phyloP scores from a whole-genome alignment of 768 basidiomycete genomes.

The Agaricus subrufescens region DNA sequence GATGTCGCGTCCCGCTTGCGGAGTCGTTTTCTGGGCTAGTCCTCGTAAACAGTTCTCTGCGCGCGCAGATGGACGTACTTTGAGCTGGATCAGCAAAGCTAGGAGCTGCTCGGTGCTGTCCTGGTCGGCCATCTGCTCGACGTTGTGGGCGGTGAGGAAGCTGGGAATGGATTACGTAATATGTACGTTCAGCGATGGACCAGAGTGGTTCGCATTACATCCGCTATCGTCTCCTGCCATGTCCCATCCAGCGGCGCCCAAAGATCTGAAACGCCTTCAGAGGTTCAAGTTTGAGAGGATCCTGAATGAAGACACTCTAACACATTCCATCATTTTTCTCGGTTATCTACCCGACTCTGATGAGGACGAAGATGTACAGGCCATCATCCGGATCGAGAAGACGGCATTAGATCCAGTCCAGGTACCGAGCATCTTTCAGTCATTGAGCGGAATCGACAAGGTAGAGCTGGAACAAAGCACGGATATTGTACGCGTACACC shows the following conservation, averaged over 20 bases:
- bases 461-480: constrained; percentile 51
- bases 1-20: constrained; percentile 62
- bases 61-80: constrained; percentile 32
- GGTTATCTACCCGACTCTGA: constrained; percentile 49
- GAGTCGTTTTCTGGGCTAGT: constrained; percentile 60
- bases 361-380: constrained; percentile 26
- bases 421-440: constrained; percentile 31
- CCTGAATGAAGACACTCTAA: constrained; percentile 59
- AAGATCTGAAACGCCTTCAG: constrained; percentile 31
- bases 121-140: constrained; percentile 7
- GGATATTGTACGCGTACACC: constrained; percentile 52
- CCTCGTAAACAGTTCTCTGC: not conserved
- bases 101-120: constrained; percentile 55
- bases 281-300: constrained; percentile 51
- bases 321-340: constrained; percentile 60
- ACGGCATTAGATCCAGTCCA: constrained; percentile 52
- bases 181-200: too few relatives aligned
- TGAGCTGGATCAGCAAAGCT: constrained; percentile 72
- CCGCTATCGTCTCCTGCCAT: constrained; percentile 14
- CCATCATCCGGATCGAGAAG: constrained; percentile 78
- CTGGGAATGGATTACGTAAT: not conserved
- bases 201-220: not conserved
- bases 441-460: constrained; percentile 32
- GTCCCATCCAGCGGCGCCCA: constrained; percentile 29
- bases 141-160: not conserved